Evolutionary conservation across 108 stramenopile genomes (phyloP).

Genomic region (Cyclostephanos tholiformis): DNA sequence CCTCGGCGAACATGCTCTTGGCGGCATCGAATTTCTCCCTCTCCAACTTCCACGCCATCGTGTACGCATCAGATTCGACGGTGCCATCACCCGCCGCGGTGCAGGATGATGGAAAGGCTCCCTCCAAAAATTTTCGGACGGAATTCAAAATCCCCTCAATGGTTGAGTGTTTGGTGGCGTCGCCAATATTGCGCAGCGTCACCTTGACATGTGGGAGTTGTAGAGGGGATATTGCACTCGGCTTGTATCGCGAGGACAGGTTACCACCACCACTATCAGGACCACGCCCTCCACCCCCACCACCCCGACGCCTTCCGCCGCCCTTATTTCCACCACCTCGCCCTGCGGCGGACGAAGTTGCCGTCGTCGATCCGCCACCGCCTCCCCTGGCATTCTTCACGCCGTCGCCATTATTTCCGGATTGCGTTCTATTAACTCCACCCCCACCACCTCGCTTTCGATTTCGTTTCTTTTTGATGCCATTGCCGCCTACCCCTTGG

Average conservation of each 20-base stretch:
- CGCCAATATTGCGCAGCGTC: conserved; percentile 43
- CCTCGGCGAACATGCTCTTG: conserved; percentile 30
- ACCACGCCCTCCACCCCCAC: conserved; percentile 18
- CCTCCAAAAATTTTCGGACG: conserved; percentile 39
- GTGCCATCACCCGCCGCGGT: conserved; percentile 10
- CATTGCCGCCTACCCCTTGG: conserved; percentile 1
- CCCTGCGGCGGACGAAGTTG: conserved; percentile 3
- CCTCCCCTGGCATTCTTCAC: conserved; percentile 7
- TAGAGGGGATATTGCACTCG: conserved; percentile 32
- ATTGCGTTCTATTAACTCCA: not conserved
- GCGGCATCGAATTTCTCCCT: conserved; percentile 32
- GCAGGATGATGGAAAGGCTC: conserved; percentile 25
- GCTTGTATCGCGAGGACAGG: conserved; percentile 4
- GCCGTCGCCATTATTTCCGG: not conserved
- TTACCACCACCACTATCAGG: conserved; percentile 15
- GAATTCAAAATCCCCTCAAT: conserved; percentile 35
- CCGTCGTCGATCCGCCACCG: conserved; percentile 7
- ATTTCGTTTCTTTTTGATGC: conserved; percentile 12
- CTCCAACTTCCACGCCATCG: conserved; percentile 38
- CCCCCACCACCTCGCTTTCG: conserved; percentile 15
- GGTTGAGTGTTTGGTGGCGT: conserved; percentile 13
- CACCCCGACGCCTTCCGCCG: conserved; percentile 15
- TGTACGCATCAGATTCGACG: conserved; percentile 21
- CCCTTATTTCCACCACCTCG: conserved; percentile 8
- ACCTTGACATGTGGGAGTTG: conserved; percentile 52